Percentiles rank a stretch among this genome's conserved stretches.
Evolutionary conservation across 257 asterid genomes (phyloP).

Genomic region (Nicotiana knightiana): DNA sequence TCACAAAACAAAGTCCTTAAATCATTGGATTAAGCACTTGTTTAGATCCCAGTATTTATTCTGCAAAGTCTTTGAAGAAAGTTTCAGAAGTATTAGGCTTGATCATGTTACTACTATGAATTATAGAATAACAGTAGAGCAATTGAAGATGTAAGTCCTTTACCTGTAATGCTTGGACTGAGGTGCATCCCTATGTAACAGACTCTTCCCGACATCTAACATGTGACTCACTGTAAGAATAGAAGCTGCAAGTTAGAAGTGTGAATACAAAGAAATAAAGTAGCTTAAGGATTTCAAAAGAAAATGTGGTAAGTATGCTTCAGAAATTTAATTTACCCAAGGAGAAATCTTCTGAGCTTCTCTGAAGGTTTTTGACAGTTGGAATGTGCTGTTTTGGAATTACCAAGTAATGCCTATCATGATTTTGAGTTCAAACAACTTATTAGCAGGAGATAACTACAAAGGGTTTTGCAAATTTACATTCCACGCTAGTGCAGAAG

Average conservation of each 20-base stretch:
- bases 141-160: not conserved
- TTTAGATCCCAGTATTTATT: not conserved
- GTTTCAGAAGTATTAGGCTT: not conserved
- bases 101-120: not conserved
- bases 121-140: not conserved
- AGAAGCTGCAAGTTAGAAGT: conserved; percentile 13
- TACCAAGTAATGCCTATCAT: conserved; percentile 82
- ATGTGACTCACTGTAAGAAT: conserved; percentile 59
- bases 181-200: conserved; percentile 70
- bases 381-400: conserved; percentile 78
- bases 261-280: not conserved
- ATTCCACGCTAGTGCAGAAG: not conserved
- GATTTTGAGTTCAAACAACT: not conserved
- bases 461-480: not conserved
- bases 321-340: conserved; percentile 36
- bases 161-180: conserved; percentile 52
- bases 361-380: conserved; percentile 57
- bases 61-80: not conserved
- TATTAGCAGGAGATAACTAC: not conserved
- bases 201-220: conserved; percentile 65
- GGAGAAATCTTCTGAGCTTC: conserved; percentile 47
- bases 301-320: not conserved
- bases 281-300: not conserved
- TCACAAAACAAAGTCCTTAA: not conserved
- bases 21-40: not conserved